Evolutionary conservation across 306 rosid genomes (phyloP).

Genomic region (Dalbergia cultrata): DNA sequence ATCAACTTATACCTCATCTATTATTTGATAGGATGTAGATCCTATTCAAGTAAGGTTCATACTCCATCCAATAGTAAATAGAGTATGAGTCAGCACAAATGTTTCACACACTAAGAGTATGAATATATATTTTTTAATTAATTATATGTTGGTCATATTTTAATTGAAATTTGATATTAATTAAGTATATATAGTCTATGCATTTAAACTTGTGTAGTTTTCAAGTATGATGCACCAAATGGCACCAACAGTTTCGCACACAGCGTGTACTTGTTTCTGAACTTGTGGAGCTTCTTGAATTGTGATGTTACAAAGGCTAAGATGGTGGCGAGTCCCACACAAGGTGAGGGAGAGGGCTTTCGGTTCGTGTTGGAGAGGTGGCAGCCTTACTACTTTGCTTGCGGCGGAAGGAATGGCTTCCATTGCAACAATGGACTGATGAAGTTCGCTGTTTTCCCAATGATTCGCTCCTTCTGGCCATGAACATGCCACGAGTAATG

Average conservation of each 20-base stretch:
- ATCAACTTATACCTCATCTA: too few species aligned
- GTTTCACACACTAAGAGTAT: too few species aligned
- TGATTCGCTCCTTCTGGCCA: conserved; percentile 48
- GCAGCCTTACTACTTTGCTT: conserved; percentile 72
- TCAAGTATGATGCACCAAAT: conserved; percentile 76
- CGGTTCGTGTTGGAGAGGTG: conserved; percentile 57
- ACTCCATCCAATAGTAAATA: too few species aligned
- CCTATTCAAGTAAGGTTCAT: too few species aligned
- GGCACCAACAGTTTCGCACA: conserved; percentile 54
- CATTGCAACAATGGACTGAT: conserved; percentile 74
- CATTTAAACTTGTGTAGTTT: conserved; percentile 51
- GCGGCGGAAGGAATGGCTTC: conserved; percentile 64
- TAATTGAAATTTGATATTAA: too few species aligned
- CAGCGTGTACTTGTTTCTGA: conserved; percentile 65
- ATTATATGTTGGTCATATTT: too few species aligned
- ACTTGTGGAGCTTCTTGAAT: conserved; percentile 53
- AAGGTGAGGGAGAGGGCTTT: conserved; percentile 71
- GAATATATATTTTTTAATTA: too few species aligned
- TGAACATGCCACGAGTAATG: conserved; percentile 34
- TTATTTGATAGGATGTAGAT: too few species aligned
- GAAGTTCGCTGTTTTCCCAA: conserved; percentile 72
- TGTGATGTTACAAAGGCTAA: conserved; percentile 63
- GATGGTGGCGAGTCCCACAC: conserved; percentile 51
- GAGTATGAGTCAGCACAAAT: too few species aligned
- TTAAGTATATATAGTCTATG: too few species aligned